phyloP scores from a whole-genome alignment of 768 basidiomycete genomes.

The Strobilomyces dryophilus region DNA sequence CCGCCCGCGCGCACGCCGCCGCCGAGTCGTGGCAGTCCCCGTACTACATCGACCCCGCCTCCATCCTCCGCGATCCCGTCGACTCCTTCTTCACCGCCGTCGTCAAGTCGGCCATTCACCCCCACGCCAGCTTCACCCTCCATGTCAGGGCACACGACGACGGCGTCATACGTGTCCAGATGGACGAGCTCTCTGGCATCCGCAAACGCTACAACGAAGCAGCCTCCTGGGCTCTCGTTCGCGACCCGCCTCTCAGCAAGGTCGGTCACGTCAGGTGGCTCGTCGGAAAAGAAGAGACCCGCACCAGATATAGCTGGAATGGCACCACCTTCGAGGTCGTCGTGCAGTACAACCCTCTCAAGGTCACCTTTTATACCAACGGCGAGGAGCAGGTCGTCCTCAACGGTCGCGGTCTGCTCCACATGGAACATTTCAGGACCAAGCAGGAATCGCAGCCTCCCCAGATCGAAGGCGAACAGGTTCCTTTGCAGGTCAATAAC shows the following conservation, averaged over 20 bases:
- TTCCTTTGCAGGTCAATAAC: conserved; percentile 48
- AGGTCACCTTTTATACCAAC: conserved; percentile 63
- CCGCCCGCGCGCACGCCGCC: conserved; percentile 62
- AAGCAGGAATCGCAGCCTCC: conserved; percentile 45
- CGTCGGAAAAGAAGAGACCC: conserved; percentile 58
- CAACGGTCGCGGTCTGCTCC: conserved; percentile 85
- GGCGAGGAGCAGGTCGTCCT: conserved; percentile 84
- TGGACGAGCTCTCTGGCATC: conserved; percentile 83
- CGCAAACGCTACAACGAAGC: conserved; percentile 90
- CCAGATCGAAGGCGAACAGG: conserved; percentile 43
- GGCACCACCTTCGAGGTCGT: conserved; percentile 60
- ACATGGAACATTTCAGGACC: conserved; percentile 96
- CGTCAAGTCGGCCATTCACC: conserved; percentile 81
- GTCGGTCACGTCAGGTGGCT: conserved; percentile 52
- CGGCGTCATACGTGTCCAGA: conserved; percentile 85
- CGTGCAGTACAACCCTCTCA: conserved; percentile 73
- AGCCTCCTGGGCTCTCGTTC: conserved; percentile 79
- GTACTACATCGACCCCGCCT: conserved; percentile 69
- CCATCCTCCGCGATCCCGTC: conserved; percentile 44
- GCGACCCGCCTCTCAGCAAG: conserved; percentile 62
- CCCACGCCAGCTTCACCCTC: conserved; percentile 75
- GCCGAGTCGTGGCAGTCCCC: conserved; percentile 74
- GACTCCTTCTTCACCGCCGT: conserved; percentile 65
- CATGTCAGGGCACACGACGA: conserved; percentile 82
- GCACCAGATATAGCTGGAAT: conserved; percentile 61